Conservation (phyloP, 768 basidiomycete species). For the Leucocoprinus leucothites region DNA sequence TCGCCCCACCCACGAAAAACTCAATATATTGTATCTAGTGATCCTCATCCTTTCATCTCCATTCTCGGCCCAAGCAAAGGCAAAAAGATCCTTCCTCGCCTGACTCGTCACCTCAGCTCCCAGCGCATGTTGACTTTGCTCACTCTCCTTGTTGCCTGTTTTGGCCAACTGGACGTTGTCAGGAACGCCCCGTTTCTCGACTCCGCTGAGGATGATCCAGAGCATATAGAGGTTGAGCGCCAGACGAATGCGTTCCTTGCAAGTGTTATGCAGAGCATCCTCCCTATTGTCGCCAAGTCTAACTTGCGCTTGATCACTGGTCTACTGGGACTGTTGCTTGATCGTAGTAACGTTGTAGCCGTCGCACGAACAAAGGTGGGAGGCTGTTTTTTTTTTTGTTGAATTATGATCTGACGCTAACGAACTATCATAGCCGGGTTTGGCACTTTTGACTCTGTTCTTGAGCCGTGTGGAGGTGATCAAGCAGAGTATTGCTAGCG, state of each 20-base stretch:
- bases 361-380: conserved; percentile 81
- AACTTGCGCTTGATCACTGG: conserved; percentile 83
- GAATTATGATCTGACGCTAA: background rate
- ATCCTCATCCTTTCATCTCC: conserved; percentile 96
- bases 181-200: conserved; percentile 73
- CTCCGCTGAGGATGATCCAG: conserved; percentile 54
- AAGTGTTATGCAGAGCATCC: conserved; percentile 82
- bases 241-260: conserved; percentile 89
- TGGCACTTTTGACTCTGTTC: conserved; percentile 87
- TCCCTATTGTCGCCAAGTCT: conserved; percentile 77
- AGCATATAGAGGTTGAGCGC: conserved; percentile 70
- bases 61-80: conserved; percentile 87
- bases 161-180: conserved; percentile 91
- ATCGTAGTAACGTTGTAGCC: conserved; percentile 69
- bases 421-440: conserved; percentile 63
- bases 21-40: conserved; percentile 37
- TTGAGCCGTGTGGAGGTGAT: conserved; percentile 92
- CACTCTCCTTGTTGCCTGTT: conserved; percentile 91
- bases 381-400: conserved; percentile 10
- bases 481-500: conserved; percentile 61
- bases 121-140: conserved; percentile 83
- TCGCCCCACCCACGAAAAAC: background rate
- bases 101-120: conserved; percentile 77
- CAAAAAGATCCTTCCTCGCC: conserved; percentile 86
- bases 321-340: conserved; percentile 77